phyloP scores from a whole-genome alignment of 768 basidiomycete genomes.

The Amanita pseudoporphyria region DNA sequence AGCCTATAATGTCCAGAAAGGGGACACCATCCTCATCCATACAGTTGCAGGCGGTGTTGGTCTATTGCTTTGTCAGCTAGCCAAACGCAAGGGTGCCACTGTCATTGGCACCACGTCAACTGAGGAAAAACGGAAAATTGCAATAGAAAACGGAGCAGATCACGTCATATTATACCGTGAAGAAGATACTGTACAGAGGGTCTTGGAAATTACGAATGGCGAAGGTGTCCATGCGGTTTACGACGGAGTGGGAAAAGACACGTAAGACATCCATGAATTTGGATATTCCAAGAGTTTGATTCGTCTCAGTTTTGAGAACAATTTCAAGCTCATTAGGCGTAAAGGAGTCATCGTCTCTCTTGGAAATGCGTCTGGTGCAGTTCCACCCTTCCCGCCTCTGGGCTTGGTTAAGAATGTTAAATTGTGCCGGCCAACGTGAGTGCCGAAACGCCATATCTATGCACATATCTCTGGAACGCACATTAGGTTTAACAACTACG shows the following conservation, averaged over 20 bases:
- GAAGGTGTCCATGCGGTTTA: constrained; percentile 80
- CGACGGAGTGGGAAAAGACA: constrained; percentile 97
- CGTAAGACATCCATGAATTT: constrained; percentile 36
- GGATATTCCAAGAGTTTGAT: neutral
- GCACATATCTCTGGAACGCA: neutral
- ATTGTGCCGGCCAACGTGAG: constrained; percentile 66
- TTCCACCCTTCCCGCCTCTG: constrained; percentile 64
- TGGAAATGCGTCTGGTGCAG: constrained; percentile 87
- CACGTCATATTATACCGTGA: constrained; percentile 78
- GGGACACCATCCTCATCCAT: constrained; percentile 76
- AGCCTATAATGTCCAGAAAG: constrained; percentile 71
- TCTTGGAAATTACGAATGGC: constrained; percentile 67
- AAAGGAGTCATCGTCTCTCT: constrained; percentile 88
- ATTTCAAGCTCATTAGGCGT: constrained; percentile 73
- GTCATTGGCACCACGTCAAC: constrained; percentile 94
- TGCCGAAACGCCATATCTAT: constrained; percentile 4
- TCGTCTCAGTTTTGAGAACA: constrained; percentile 50
- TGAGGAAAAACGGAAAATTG: constrained; percentile 71
- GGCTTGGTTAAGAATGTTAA: constrained; percentile 80
- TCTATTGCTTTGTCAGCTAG: constrained; percentile 56
- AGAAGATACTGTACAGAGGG: constrained; percentile 66
- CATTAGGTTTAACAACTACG: constrained; percentile 62
- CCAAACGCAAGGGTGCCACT: constrained; percentile 66
- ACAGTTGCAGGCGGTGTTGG: constrained; percentile 91
- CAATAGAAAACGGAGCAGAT: constrained; percentile 70